Conservation (phyloP, 164 flowering plant genomes). For the Vitis riparia region DNA sequence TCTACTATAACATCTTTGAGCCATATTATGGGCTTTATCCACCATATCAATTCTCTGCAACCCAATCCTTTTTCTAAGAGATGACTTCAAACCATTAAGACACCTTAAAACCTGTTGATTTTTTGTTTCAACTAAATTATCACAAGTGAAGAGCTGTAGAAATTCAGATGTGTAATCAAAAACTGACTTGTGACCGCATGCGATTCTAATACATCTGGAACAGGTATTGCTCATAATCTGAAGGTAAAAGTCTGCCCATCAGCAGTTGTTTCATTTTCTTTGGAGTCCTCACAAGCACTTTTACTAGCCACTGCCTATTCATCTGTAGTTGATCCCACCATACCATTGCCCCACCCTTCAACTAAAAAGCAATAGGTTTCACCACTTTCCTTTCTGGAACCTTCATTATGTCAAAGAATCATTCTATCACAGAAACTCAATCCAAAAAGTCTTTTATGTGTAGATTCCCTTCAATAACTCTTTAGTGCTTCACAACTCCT, state of each 20-base stretch:
- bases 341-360: conserved; percentile 7
- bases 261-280: background rate
- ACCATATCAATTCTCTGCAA: background rate
- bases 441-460: conserved; percentile 4
- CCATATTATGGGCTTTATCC: background rate
- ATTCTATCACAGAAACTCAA: conserved; percentile 1
- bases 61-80: background rate
- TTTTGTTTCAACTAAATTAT: background rate
- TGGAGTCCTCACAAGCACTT: background rate
- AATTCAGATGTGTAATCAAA: conserved; percentile 1
- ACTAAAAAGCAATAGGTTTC: background rate
- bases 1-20: background rate
- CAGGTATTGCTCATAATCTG: conserved; percentile 3
- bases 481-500: too few species aligned
- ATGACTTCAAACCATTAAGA: background rate
- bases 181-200: background rate
- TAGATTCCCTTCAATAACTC: background rate
- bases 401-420: conserved; percentile 1
- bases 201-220: conserved; percentile 2
- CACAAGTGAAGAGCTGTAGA: background rate
- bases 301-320: background rate
- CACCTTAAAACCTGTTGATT: background rate
- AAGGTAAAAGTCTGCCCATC: background rate
- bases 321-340: conserved; percentile 4
- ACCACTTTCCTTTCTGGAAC: background rate